These are phyloP conservation scores for Boechera divaricarpa DNA, from an alignment of 345 rosid genomes.

Conservation along the genomic window DNA sequence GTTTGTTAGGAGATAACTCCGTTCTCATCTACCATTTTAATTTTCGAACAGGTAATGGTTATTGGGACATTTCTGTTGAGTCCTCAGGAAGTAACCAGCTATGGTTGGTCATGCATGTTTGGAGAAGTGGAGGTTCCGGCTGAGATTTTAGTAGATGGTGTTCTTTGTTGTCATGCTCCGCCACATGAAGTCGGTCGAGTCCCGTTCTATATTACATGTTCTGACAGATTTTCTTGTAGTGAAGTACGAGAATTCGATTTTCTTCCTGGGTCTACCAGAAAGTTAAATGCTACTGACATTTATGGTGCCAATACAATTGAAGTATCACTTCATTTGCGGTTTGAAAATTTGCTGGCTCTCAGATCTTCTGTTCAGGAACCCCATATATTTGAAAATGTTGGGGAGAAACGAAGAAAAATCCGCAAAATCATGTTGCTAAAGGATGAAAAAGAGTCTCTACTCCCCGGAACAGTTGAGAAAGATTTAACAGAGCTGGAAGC, in stretches of 20 bases:
- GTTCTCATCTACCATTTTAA: slow-evolving; percentile 31
- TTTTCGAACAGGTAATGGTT: slow-evolving; percentile 61
- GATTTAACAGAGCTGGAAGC: slow-evolving; percentile 41
- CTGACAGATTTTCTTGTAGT: slow-evolving; percentile 91
- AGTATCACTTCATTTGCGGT: slow-evolving; percentile 55
- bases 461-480: slow-evolving; percentile 30
- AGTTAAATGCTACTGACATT: slow-evolving; percentile 50
- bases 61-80: slow-evolving; percentile 69
- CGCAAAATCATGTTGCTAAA: slow-evolving; percentile 62
- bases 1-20: slow-evolving; percentile 7
- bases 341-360: slow-evolving; percentile 63
- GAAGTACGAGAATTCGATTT: slow-evolving; percentile 92
- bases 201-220: slow-evolving; percentile 89
- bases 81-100: slow-evolving; percentile 64
- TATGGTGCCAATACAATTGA: slow-evolving; percentile 51
- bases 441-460: slow-evolving; percentile 67
- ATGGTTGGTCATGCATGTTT: slow-evolving; percentile 95
- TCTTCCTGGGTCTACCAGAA: slow-evolving; percentile 58
- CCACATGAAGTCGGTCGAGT: slow-evolving; percentile 68
- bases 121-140: slow-evolving; percentile 96
- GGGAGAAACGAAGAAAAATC: slow-evolving; percentile 56
- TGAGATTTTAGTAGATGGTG: slow-evolving; percentile 70
- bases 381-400: slow-evolving; percentile 50
- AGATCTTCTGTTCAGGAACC: slow-evolving; percentile 46
- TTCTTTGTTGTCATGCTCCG: slow-evolving; percentile 78